Evolutionary conservation across 208 protist genomes (phyloP).

Genomic region (Zelonia costaricensis): DNA sequence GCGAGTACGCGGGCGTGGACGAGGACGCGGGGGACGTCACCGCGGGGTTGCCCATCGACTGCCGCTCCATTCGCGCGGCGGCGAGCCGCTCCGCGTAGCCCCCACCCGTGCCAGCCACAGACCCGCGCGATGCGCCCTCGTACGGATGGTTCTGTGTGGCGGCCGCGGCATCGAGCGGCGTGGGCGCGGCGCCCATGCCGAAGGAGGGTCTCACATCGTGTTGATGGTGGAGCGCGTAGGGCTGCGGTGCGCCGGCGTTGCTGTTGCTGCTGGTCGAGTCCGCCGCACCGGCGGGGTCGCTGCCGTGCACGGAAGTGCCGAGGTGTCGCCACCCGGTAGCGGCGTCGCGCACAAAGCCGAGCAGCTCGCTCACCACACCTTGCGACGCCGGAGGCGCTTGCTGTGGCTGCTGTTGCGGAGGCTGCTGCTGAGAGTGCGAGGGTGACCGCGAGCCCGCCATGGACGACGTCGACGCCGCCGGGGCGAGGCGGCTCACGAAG

Average conservation of each 20-base stretch:
- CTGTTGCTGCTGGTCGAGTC: background rate
- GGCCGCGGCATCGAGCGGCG: too few relatives aligned
- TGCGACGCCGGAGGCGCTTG: background rate
- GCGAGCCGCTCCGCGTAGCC: constrained; percentile 19
- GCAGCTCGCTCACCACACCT: constrained; percentile 1
- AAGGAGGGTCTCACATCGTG: constrained; percentile 27
- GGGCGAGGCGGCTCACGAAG: too few relatives aligned
- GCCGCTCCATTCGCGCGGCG: constrained; percentile 9
- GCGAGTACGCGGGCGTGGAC: too few relatives aligned
- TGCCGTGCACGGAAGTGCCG: background rate
- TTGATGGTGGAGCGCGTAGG: background rate
- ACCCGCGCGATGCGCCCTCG: too few relatives aligned
- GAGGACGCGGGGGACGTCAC: too few relatives aligned
- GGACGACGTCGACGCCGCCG: too few relatives aligned
- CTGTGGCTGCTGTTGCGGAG: background rate
- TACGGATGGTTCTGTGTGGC: too few relatives aligned
- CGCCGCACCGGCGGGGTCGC: too few relatives aligned
- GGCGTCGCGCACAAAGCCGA: constrained; percentile 3
- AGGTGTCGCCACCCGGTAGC: background rate
- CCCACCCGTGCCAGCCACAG: too few relatives aligned
- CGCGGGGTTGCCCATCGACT: too few relatives aligned
- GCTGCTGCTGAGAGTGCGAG: too few relatives aligned
- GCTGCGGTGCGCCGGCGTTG: background rate
- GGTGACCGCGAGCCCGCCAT: too few relatives aligned
- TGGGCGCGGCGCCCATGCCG: background rate